phyloP scores from a whole-genome alignment of 345 rosid species.

The Kernera saxatilis region DNA sequence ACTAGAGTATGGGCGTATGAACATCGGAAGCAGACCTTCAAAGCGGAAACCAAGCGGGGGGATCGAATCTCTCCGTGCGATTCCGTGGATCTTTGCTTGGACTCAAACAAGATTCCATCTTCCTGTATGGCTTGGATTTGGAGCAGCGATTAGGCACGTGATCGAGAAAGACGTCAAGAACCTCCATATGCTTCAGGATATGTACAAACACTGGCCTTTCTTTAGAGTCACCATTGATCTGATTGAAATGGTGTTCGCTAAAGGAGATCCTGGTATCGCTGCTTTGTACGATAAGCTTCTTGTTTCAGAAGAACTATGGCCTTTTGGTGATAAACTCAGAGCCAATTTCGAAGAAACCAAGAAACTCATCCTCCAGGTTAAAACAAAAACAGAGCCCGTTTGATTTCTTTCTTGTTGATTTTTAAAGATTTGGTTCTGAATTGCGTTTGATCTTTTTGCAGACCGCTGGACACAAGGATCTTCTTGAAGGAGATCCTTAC shows the following conservation, averaged over 20 bases:
- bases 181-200: constrained; percentile 75
- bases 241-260: constrained; percentile 98
- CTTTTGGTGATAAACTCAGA: constrained; percentile 71
- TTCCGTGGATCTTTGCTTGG: constrained; percentile 99
- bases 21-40: constrained; percentile 97
- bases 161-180: constrained; percentile 61
- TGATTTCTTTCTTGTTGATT: neutral
- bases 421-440: neutral
- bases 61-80: constrained; percentile 96
- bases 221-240: constrained; percentile 94
- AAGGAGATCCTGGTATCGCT: constrained; percentile 94
- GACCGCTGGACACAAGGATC: constrained; percentile 94
- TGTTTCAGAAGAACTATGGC: constrained; percentile 74
- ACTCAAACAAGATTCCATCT: constrained; percentile 98
- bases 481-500: constrained; percentile 94
- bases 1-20: constrained; percentile 94
- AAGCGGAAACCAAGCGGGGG: constrained; percentile 97
- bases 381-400: neutral
- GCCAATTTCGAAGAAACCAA: constrained; percentile 75
- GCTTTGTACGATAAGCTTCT: constrained; percentile 84
- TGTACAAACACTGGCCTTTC: constrained; percentile 96
- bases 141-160: constrained; percentile 70
- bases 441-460: constrained; percentile 14
- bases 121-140: constrained; percentile 98
- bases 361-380: constrained; percentile 80